Conservation (phyloP, 2,329 filamentous ascomycete species). For the Tetracladium maxilliforme region DNA sequence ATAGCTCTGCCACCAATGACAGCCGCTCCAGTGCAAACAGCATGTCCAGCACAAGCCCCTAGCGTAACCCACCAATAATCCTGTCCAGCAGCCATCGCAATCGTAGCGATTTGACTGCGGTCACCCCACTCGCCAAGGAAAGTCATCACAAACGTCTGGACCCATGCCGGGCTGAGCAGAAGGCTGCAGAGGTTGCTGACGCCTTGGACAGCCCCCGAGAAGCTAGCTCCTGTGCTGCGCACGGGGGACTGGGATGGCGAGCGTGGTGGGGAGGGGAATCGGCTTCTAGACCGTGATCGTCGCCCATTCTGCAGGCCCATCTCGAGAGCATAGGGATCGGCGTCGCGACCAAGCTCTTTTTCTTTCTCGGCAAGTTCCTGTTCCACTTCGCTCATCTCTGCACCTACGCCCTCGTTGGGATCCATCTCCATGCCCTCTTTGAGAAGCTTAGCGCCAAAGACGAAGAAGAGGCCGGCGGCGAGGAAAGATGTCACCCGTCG, state of each 20-base stretch:
- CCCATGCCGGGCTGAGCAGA: slow-evolving; percentile 89
- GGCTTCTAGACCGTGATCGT: slow-evolving; percentile 58
- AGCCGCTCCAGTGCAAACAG: slow-evolving; percentile 77
- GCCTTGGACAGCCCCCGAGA: slow-evolving; percentile 37
- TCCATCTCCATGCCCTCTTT: slow-evolving; percentile 82
- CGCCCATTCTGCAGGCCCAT: slow-evolving; percentile 53
- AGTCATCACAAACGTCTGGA: slow-evolving; percentile 98
- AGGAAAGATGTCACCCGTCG: slow-evolving; percentile 84
- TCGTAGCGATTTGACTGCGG: slow-evolving; percentile 92
- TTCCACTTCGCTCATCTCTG: slow-evolving; percentile 97
- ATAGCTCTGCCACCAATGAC: slow-evolving; percentile 87
- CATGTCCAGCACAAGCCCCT: slow-evolving; percentile 76
- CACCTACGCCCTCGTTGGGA: slow-evolving; percentile 78
- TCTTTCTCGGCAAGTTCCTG: slow-evolving; percentile 86
- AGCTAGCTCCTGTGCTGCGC: slow-evolving; percentile 24
- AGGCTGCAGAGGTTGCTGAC: slow-evolving; percentile 78
- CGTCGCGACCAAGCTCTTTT: slow-evolving; percentile 46
- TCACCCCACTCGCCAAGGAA: slow-evolving; percentile 98
- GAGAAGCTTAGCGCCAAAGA: slow-evolving; percentile 76
- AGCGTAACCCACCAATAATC: slow-evolving; percentile 99
- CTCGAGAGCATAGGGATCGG: slow-evolving; percentile 63
- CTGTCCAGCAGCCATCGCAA: slow-evolving; percentile 95
- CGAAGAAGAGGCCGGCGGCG: slow-evolving; percentile 71
- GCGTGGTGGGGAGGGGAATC: slow-evolving; percentile 66
- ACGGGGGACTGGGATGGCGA: slow-evolving; percentile 67